These are phyloP conservation scores for Hypoxylon sp. DNA, from an alignment of 2,329 filamentous ascomycete species.

Conservation along the genomic window DNA sequence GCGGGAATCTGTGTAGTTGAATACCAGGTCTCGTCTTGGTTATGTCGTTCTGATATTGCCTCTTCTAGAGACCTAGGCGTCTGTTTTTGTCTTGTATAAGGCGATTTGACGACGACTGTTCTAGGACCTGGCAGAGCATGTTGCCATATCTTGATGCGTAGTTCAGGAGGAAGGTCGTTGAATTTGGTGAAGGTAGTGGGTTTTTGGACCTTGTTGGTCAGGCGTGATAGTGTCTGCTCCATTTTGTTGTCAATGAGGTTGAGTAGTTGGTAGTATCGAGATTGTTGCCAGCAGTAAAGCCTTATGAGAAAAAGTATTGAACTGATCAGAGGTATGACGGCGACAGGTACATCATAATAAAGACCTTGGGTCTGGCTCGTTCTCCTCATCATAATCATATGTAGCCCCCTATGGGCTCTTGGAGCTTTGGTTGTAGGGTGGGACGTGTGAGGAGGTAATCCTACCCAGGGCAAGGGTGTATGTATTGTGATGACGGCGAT, in stretches of 20 bases:
- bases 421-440: conserved; percentile 23
- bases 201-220: conserved; percentile 28
- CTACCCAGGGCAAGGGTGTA: conserved; percentile 23
- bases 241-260: conserved; percentile 46
- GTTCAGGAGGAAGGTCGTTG: conserved; percentile 51
- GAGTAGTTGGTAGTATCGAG: conserved; percentile 43
- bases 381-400: conserved; percentile 41
- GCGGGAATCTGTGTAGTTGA: conserved; percentile 51
- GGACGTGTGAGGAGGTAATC: conserved; percentile 28
- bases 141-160: conserved; percentile 54
- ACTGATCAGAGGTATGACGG: conserved; percentile 41
- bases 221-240: conserved; percentile 40
- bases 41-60: conserved; percentile 35
- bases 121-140: conserved; percentile 50
- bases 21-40: conserved; percentile 48
- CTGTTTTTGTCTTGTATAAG: conserved; percentile 31
- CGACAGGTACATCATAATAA: conserved; percentile 46
- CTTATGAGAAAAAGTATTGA: conserved; percentile 38
- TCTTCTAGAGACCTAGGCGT: conserved; percentile 48
- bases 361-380: conserved; percentile 29
- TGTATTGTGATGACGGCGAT: conserved; percentile 32
- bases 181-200: conserved; percentile 48
- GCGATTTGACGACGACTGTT: conserved; percentile 50
- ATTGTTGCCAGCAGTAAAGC: conserved; percentile 42
- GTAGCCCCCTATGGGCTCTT: conserved; percentile 22